Conservation (phyloP, 2,329 filamentous ascomycete genomes). For the Mycosphaerella sp. region DNA sequence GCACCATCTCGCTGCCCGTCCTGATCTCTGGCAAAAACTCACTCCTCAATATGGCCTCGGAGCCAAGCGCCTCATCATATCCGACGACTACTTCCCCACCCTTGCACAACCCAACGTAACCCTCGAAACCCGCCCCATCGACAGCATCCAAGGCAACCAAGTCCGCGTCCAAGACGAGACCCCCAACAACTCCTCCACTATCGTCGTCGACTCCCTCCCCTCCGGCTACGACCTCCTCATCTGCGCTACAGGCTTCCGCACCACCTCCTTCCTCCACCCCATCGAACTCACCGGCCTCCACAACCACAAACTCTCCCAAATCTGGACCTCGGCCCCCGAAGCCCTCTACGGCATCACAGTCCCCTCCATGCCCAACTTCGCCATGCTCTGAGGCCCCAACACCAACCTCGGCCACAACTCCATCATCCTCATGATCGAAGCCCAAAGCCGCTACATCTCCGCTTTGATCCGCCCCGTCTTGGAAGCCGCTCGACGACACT, state of each 20-base stretch:
- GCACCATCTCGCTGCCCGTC: conserved; percentile 42
- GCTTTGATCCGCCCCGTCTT: conserved; percentile 47
- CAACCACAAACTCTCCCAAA: conserved; percentile 41
- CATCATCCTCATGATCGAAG: conserved; percentile 58
- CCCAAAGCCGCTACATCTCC: conserved; percentile 51
- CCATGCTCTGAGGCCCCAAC: conserved; percentile 54
- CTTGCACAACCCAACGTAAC: conserved; percentile 44
- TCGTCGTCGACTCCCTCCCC: conserved; percentile 4
- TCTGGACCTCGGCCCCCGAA: conserved; percentile 51
- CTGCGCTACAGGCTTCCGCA: conserved; percentile 54
- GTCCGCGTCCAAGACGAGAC: conserved; percentile 44
- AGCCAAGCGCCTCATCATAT: conserved; percentile 51
- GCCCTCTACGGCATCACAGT: conserved; percentile 49
- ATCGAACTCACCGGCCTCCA: conserved; percentile 47
- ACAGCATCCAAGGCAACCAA: conserved; percentile 42
- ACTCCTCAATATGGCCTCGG: conserved; percentile 50
- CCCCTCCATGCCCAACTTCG: conserved; percentile 51
- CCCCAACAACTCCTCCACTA: conserved; percentile 17
- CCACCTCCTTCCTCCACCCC: conserved; percentile 54
- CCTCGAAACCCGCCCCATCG: conserved; percentile 48
- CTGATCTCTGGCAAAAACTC: conserved; percentile 49
- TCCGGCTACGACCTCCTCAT: conserved; percentile 51
- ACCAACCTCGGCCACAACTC: conserved; percentile 48
- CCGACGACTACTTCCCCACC: conserved; percentile 52
- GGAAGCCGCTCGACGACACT: conserved; percentile 36